These are phyloP conservation scores for Rhizodiscina lignyota DNA, from an alignment of 495 filamentous ascomycete genomes.

Conservation along the genomic window DNA sequence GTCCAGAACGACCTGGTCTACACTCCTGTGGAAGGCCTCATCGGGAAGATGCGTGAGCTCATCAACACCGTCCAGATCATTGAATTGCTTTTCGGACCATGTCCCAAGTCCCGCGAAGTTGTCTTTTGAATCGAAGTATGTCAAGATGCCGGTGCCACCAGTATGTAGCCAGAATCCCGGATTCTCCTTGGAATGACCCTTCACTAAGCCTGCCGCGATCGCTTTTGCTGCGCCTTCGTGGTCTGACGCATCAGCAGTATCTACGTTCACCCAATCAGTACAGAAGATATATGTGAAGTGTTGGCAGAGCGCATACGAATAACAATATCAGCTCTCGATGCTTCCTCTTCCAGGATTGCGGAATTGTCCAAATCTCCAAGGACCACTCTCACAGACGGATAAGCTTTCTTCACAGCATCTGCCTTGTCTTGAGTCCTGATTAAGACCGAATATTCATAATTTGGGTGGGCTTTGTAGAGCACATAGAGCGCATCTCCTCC, in stretches of 20 bases:
- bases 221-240: conserved; percentile 15
- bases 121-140: conserved; percentile 30
- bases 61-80: conserved; percentile 35
- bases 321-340: conserved; percentile 48
- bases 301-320: conserved; percentile 32
- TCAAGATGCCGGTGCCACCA: conserved; percentile 43
- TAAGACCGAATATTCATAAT: conserved; percentile 52
- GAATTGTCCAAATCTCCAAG: conserved; percentile 40
- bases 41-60: conserved; percentile 40
- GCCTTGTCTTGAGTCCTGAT: conserved; percentile 44
- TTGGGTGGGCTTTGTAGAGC: conserved; percentile 43
- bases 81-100: conserved; percentile 34
- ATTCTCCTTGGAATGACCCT: conserved; percentile 25
- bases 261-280: no score
- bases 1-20: conserved; percentile 41
- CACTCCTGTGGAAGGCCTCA: conserved; percentile 39
- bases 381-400: conserved; percentile 38
- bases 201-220: conserved; percentile 16
- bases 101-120: conserved; percentile 36
- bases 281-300: no score
- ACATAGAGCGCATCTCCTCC: conserved; percentile 55
- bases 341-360: conserved; percentile 37
- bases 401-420: conserved; percentile 39
- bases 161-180: conserved; percentile 51
- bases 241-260: conserved; percentile 20